Evolutionary conservation across 441 rosid species (phyloP), one percentile per base, ranked within the genome.

Genomic region (Aquilaria agallochum): DNA sequence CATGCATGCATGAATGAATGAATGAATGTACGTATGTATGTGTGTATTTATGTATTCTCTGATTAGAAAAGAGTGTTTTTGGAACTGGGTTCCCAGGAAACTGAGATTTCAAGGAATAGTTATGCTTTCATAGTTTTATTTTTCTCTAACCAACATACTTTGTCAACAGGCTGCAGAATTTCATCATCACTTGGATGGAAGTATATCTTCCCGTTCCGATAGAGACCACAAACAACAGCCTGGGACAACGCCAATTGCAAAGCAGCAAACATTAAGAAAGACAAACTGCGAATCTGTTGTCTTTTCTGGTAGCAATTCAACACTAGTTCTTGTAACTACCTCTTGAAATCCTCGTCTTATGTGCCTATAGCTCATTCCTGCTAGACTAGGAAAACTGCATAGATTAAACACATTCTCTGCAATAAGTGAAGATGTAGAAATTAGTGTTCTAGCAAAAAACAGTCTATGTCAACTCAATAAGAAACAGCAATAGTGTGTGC

Each of bases 371-470:
- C 67, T 84, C 52, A 78, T 59, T 67, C 97, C 97, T 13, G 73
- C 79, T 70, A 86, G 72, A 75, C 71, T 68, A 13, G 96, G 95
- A 71, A 91, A 94, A 79, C 74, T 79, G 69, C 82, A 70, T 69
- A 94, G 89, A 64, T 89, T 94, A 75, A 94, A 94, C 65, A 94
- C 92, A 75, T 91, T 91, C 80, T 91, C 94, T 94, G 95, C 95
- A 83, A 77, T n/a, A 53, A 70, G 60, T 44, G 74, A 76, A 54
- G 66, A 11, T 63, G 60, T 56, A 51, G 34, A 59, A 49, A 59
- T 80, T 68, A 84, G 83, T 73, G 55, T 53, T 31, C 30, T 13
- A 13, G 15, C 13, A 62, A 54, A 36, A 36, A 8, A 36, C 27
- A 44, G 49, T 42, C 31, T 59, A 52, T 20, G 31, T 15, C 3